phyloP scores from a whole-genome alignment of 352 stramenopile species.

The Elongisporangium prolatum region DNA sequence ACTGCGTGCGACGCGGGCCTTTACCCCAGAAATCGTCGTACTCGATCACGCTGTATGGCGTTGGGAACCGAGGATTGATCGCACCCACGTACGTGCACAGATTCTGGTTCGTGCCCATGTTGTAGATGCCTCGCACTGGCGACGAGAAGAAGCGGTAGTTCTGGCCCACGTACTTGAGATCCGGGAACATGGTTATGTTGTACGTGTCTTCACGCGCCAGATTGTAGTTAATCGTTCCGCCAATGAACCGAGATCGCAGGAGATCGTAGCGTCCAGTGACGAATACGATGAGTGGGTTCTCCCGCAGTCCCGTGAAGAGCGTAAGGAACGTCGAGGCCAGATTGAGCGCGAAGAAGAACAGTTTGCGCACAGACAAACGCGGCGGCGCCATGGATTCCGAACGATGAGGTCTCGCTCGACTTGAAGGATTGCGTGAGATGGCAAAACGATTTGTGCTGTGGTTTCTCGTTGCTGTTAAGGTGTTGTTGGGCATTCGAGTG shows the following conservation, averaged over 20 bases:
- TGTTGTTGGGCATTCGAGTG: no score
- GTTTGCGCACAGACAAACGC: constrained; percentile 8
- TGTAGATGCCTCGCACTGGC: constrained; percentile 12
- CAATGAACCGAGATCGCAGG: constrained; percentile 32
- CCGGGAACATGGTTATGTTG: constrained; percentile 17
- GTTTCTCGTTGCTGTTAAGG: no score
- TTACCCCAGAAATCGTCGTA: constrained; percentile 27
- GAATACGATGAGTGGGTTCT: constrained; percentile 46
- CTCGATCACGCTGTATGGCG: constrained; percentile 14
- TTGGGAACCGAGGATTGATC: constrained; percentile 10
- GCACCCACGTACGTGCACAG: constrained; percentile 25
- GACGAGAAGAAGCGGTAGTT: constrained; percentile 25
- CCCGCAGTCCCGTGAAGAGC: constrained; percentile 41
- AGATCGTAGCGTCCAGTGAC: constrained; percentile 37
- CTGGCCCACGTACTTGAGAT: constrained; percentile 26
- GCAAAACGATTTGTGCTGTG: no score
- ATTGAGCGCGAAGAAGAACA: constrained; percentile 26
- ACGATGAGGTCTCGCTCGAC: no score
- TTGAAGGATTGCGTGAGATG: no score
- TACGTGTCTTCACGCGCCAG: constrained; percentile 28
- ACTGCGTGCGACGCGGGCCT: constrained; percentile 12
- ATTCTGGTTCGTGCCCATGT: constrained; percentile 15
- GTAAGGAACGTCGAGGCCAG: constrained; percentile 38
- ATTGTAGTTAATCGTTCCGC: constrained; percentile 43
- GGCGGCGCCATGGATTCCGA: no score